A percentile compares a stretch with the other conserved stretches of the same genome.
These are phyloP conservation scores for Saccharomycopsis fodiens DNA, from an alignment of 805 yeast species.

Conservation along the genomic window DNA sequence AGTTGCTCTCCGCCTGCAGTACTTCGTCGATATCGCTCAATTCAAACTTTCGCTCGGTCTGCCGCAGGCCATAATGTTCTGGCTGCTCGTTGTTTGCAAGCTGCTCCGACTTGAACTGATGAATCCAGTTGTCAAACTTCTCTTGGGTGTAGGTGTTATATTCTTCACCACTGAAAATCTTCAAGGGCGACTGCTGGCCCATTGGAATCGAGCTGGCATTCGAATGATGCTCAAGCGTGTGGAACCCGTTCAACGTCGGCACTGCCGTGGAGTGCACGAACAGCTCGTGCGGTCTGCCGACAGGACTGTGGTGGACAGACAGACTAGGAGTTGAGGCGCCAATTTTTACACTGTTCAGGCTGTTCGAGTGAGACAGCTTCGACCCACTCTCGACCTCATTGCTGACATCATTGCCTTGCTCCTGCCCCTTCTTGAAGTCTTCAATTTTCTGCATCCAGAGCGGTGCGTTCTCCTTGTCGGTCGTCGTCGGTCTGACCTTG, in stretches of 20 bases:
- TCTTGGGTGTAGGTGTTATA: conserved; percentile 20
- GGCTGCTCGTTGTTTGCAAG: neutral
- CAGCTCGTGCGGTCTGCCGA: neutral
- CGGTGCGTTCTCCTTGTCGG: conserved; percentile 13
- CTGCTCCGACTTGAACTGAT: conserved; percentile 1
- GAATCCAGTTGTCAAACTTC: conserved; percentile 16
- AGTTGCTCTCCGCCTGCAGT: neutral
- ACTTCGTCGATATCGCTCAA: neutral
- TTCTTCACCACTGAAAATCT: conserved; percentile 16
- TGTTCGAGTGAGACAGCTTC: neutral
- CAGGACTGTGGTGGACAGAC: conserved; percentile 6
- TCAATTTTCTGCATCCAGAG: conserved; percentile 17
- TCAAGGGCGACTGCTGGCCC: conserved; percentile 20
- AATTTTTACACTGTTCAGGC: neutral
- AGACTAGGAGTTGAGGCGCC: conserved; percentile 7
- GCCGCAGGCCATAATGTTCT: neutral
- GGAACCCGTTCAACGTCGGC: conserved; percentile 1
- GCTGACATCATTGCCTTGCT: neutral
- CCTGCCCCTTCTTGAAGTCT: neutral
- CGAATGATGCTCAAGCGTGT: neutral
- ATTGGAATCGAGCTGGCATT: conserved; percentile 2
- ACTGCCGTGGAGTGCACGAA: conserved; percentile 11
- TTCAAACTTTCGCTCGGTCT: neutral
- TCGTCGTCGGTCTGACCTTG: neutral
- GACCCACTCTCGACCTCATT: neutral